phyloP scores from a whole-genome alignment of 2,329 filamentous ascomycete genomes.

The Emmonsia crescens region DNA sequence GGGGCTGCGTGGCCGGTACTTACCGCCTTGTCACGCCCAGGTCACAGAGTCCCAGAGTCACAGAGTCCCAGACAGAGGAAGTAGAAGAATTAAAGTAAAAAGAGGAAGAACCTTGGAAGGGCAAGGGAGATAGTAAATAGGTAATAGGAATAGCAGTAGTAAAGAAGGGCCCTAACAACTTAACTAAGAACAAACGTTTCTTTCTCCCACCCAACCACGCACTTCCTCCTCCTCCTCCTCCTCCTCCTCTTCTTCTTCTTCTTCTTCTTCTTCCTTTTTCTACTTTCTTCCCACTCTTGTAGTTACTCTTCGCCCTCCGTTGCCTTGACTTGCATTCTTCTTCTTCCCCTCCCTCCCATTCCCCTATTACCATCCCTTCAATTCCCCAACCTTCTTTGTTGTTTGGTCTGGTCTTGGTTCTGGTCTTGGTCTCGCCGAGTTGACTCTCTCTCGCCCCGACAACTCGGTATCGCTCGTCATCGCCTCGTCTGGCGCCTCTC shows the following conservation, averaged over 20 bases:
- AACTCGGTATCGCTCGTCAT: constrained; percentile 4
- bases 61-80: too few relatives aligned
- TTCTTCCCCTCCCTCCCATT: not conserved
- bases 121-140: too few relatives aligned
- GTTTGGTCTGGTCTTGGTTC: not conserved
- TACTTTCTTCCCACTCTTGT: not conserved
- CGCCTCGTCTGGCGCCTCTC: constrained; percentile 13
- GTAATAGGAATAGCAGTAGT: not conserved
- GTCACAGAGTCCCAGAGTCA: too few relatives aligned
- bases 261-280: not conserved
- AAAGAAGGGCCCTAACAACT: not conserved
- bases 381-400: not conserved
- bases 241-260: not conserved
- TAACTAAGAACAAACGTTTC: not conserved
- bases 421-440: not conserved
- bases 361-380: too few relatives aligned
- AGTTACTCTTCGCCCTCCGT: not conserved
- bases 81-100: not conserved
- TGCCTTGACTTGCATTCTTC: too few relatives aligned
- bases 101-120: not conserved
- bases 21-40: not conserved
- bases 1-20: not conserved
- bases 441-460: not conserved
- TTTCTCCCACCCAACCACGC: not conserved
- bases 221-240: not conserved